These are phyloP conservation scores for Puccinia hordei DNA, from an alignment of 1,284 basidiomycete genomes.

Conservation along the genomic window DNA sequence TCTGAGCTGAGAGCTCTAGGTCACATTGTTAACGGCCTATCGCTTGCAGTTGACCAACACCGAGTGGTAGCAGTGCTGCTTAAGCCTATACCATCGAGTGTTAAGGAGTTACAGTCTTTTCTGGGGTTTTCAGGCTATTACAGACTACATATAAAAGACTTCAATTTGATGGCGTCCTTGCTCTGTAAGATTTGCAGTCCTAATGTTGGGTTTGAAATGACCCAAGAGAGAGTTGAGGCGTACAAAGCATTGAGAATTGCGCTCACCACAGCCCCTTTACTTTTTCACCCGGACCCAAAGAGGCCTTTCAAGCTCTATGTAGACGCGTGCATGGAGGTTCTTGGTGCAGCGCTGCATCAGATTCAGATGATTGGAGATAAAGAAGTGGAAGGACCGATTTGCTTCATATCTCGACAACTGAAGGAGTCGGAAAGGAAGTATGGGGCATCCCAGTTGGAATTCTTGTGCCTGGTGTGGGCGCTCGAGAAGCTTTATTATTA, in stretches of 20 bases:
- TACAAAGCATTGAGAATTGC: background rate
- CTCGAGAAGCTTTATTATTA: conserved; percentile 10
- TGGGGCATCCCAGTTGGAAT: no score
- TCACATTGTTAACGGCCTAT: background rate
- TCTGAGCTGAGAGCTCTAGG: conserved; percentile 1
- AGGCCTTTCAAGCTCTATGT: conserved; percentile 12
- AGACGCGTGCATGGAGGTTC: background rate
- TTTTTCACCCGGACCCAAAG: background rate
- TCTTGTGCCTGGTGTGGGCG: conserved; percentile 4
- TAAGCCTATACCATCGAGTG: background rate
- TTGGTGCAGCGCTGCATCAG: no score
- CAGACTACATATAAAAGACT: no score
- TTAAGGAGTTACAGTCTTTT: conserved; percentile 8
- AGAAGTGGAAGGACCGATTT: no score
- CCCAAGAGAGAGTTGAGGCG: background rate
- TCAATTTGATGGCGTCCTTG: no score
- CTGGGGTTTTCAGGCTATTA: conserved; percentile 14
- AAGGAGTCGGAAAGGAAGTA: no score
- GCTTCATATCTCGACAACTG: no score
- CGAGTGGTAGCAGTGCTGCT: conserved; percentile 15
- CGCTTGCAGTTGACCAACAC: background rate
- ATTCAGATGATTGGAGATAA: no score
- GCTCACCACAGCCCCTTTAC: conserved; percentile 3
- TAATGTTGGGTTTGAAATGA: conserved; percentile 25
- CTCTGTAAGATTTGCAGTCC: conserved; percentile 9